Evolutionary conservation across 2,329 filamentous ascomycete genomes (phyloP).

Genomic region (Penicillium sp.): DNA sequence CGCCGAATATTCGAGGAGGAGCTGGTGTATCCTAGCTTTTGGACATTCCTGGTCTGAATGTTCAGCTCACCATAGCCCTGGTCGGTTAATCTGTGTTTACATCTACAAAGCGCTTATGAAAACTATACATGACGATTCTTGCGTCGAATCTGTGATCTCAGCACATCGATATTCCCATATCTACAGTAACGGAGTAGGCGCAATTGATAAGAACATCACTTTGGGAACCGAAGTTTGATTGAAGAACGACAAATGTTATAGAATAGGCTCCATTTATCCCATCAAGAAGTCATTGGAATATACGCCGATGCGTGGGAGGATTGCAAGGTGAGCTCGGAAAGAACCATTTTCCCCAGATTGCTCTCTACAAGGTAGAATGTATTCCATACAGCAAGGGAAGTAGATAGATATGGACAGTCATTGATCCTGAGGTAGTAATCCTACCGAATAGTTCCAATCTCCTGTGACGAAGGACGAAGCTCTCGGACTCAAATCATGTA

Average conservation of each 20-base stretch:
- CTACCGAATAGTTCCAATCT: not conserved
- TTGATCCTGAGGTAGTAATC: slow-evolving; percentile 1
- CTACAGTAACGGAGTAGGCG: not conserved
- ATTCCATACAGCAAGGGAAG: not conserved
- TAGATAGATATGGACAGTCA: slow-evolving; percentile 5
- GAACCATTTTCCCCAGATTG: not conserved
- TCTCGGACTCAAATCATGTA: not conserved
- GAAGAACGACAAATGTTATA: not conserved
- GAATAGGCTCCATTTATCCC: not conserved
- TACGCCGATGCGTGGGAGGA: not conserved
- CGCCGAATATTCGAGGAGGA: slow-evolving; percentile 97
- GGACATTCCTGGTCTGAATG: slow-evolving; percentile 82
- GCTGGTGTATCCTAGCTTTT: slow-evolving; percentile 97
- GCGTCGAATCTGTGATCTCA: not conserved
- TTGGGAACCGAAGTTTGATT: slow-evolving; percentile 1
- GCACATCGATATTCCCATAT: too few relatives aligned
- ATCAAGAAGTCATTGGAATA: not conserved
- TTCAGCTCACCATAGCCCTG: not conserved
- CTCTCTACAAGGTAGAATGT: not conserved
- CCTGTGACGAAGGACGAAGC: not conserved
- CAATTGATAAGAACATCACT: not conserved
- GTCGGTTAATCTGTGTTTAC: slow-evolving; percentile 10
- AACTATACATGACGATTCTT: slow-evolving; percentile 8
- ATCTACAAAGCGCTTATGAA: slow-evolving; percentile 19
- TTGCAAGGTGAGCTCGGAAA: not conserved